Evolutionary conservation across 345 rosid genomes (phyloP), one percentile per base, ranked within the genome.

Genomic region (Isatis tinctoria): DNA sequence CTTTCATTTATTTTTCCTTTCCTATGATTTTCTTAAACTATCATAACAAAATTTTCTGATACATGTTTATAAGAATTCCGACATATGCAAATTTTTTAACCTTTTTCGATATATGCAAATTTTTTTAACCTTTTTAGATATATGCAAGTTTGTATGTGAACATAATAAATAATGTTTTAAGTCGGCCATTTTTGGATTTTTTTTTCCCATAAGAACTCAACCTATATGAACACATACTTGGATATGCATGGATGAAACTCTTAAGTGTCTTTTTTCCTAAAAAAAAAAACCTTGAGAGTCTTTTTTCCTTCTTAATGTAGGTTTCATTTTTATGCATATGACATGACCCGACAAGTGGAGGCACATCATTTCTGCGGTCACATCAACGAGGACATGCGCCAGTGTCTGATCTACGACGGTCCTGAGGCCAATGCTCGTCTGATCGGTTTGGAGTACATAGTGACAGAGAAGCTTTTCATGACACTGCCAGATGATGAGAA

Each of bases 321-420:
- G 65, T 89, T 87, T 37, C 97, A 88, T 71, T 91, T 87, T 33
- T 86, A 88, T 57, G 81, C 82, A 9, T 51, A 89, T 40, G 95
- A 91, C 82, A 89, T 93, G 95, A 87, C 86, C 8, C 74, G 93
- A 49, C 93, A 93, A 78, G 88, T 91, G 20, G 96, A 87, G 76
- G 89, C 90, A 4, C 94, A 88, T 72, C 97, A 89, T 82, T 91
- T 74, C 70, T 91, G 96, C 32, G 85, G 85, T 1, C 93, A 88
- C 75, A 85, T 79, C 76, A 94, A 90, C 79, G 95, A 94, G 57
- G 93, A 89, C 61, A 80, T 91, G 90, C 70, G 94, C 67, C 98
- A 93, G 67, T 94, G 98, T 69, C 80, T 94, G 12, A 80, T 94
- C 37, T 89, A 87, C 80, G 84, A 86, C 56, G 44, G 89, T 76